Conservation (phyloP, 1,139 yeast species). For the Sugiyamaella japonica region DNA sequence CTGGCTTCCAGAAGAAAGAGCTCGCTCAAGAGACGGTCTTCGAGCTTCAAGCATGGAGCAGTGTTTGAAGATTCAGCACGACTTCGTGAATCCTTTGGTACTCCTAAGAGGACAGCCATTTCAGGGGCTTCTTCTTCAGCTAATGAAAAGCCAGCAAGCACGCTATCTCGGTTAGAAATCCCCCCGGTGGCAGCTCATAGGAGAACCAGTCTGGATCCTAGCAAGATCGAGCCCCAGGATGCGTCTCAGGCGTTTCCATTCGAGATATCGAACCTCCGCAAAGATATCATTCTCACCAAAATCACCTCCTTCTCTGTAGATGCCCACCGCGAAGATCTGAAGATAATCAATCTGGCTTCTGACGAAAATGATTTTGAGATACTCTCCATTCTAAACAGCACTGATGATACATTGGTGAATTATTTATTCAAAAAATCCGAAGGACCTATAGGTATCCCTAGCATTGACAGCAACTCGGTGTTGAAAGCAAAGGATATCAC, state of each 20-base stretch:
- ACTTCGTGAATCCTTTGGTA: slow-evolving; percentile 2
- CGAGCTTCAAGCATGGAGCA: slow-evolving; percentile 11
- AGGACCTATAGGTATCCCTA: slow-evolving; percentile 32
- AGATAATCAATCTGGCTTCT: slow-evolving; percentile 48
- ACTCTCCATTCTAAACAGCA: slow-evolving; percentile 46
- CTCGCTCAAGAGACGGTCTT: slow-evolving; percentile 26
- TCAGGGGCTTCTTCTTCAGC: slow-evolving; percentile 21
- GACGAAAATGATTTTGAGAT: slow-evolving; percentile 60
- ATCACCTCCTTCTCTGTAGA: slow-evolving; percentile 46
- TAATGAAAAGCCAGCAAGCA: slow-evolving; percentile 25
- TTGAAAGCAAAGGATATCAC: slow-evolving; percentile 28
- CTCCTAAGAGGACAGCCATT: neutral
- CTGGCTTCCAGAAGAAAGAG: slow-evolving; percentile 22
- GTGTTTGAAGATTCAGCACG: neutral
- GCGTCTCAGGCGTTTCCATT: slow-evolving; percentile 5
- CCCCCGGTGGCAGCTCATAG: slow-evolving; percentile 17
- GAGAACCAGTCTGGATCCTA: slow-evolving; percentile 15
- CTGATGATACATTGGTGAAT: slow-evolving; percentile 25
- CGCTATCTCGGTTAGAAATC: slow-evolving; percentile 27
- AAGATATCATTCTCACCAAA: slow-evolving; percentile 67
- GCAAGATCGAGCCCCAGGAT: slow-evolving; percentile 15
- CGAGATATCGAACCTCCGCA: slow-evolving; percentile 44
- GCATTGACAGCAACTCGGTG: slow-evolving; percentile 24
- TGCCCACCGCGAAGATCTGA: slow-evolving; percentile 34
- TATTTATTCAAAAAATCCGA: slow-evolving; percentile 30